Percentiles rank a stretch among this genome's conserved stretches.
Evolutionary conservation across 106 monocot genomes (phyloP).

Genomic region (Alisma plantagoaquatica): DNA sequence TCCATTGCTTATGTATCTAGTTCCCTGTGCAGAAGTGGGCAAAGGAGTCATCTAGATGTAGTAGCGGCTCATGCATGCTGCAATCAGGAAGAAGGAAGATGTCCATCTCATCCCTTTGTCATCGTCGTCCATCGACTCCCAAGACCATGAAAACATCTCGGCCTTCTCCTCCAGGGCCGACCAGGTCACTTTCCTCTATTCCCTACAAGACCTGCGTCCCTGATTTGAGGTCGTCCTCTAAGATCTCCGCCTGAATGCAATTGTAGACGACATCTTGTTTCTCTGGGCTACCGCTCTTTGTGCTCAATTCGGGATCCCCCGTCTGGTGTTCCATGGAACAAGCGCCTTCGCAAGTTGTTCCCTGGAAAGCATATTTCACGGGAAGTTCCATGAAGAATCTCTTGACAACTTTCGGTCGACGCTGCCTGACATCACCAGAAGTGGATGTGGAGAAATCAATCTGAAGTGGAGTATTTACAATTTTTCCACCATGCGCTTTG

Average conservation of each 20-base stretch:
- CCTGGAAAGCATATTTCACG: not conserved
- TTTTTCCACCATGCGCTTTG: too few species aligned
- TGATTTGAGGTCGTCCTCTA: constrained; percentile 8
- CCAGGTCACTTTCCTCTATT: constrained; percentile 4
- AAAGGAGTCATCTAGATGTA: too few species aligned
- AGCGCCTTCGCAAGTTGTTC: not conserved
- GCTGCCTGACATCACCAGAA: too few species aligned
- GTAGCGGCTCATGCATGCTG: too few species aligned
- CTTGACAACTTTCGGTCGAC: too few species aligned
- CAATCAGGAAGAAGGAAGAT: too few species aligned
- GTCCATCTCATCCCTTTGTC: constrained; percentile 1
- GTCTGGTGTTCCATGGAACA: constrained; percentile 20
- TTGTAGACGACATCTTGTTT: constrained; percentile 28
- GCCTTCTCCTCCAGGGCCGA: constrained; percentile 6
- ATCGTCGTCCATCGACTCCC: not conserved
- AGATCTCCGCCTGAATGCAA: constrained; percentile 7
- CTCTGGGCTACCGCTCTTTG: constrained; percentile 13
- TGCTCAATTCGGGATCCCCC: constrained; percentile 11
- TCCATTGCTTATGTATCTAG: too few species aligned
- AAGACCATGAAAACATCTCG: not conserved
- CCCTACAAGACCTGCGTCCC: constrained; percentile 7
- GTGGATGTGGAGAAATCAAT: not conserved
- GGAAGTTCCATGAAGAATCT: not conserved
- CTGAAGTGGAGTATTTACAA: too few species aligned
- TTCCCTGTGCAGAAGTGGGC: too few species aligned